These are phyloP conservation scores for Leccinellum albellum DNA, from an alignment of 768 basidiomycete species.

Conservation along the genomic window DNA sequence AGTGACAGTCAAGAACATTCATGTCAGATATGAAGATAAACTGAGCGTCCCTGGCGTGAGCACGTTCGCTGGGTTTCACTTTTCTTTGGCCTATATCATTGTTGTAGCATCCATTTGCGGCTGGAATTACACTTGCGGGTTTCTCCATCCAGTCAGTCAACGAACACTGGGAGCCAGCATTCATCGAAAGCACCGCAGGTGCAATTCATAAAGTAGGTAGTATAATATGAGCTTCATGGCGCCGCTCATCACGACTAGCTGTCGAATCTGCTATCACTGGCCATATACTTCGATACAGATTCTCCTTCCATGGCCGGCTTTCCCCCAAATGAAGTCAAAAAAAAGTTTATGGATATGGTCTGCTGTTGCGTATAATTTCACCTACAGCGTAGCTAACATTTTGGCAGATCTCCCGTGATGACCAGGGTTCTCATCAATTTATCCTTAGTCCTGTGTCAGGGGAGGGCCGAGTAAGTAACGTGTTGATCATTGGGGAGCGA, in stretches of 20 bases:
- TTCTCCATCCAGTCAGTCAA: slow-evolving; percentile 91
- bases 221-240: not conserved
- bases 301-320: slow-evolving; percentile 72
- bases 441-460: slow-evolving; percentile 94
- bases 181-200: slow-evolving; percentile 85
- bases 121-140: slow-evolving; percentile 80
- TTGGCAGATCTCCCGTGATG: slow-evolving; percentile 49
- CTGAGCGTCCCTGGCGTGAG: slow-evolving; percentile 88
- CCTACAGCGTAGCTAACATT: slow-evolving; percentile 1
- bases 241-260: slow-evolving; percentile 45
- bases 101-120: slow-evolving; percentile 86
- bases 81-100: not conserved
- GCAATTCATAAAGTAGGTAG: slow-evolving; percentile 79
- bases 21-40: slow-evolving; percentile 94
- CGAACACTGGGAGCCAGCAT: slow-evolving; percentile 81
- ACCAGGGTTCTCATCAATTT: slow-evolving; percentile 69
- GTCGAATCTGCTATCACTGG: slow-evolving; percentile 80
- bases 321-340: slow-evolving; percentile 58
- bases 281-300: slow-evolving; percentile 95
- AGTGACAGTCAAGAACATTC: slow-evolving; percentile 92
- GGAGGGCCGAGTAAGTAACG: slow-evolving; percentile 71
- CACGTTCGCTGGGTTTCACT: slow-evolving; percentile 4
- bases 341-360: slow-evolving; percentile 74
- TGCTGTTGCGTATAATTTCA: slow-evolving; percentile 1
- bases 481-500: not conserved